phyloP scores from a whole-genome alignment of 2,329 filamentous ascomycete species.

The Fusarium buxicola region DNA sequence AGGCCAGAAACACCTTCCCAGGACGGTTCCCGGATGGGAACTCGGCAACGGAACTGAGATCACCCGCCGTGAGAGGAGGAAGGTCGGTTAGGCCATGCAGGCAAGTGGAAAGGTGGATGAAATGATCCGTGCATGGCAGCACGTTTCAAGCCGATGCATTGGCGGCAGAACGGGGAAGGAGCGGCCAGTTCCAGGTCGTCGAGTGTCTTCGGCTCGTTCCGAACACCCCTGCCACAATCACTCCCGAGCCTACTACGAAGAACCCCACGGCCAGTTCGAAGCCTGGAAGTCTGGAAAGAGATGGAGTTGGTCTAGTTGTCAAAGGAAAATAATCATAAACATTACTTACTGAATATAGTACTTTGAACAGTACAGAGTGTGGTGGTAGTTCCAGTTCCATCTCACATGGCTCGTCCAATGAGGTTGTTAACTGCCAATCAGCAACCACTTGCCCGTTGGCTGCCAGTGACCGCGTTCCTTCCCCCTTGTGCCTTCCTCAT shows the following conservation, averaged over 20 bases:
- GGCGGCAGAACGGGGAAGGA: constrained; percentile 3
- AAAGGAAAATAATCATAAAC: neutral
- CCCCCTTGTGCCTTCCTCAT: constrained; percentile 26
- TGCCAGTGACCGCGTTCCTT: constrained; percentile 21
- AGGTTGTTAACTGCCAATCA: neutral
- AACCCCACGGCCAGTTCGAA: neutral
- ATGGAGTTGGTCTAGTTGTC: neutral
- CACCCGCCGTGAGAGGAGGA: neutral
- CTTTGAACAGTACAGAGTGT: too few relatives aligned
- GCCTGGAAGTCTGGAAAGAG: neutral
- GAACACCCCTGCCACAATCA: neutral
- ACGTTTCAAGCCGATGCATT: constrained; percentile 1
- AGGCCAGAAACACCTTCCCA: neutral
- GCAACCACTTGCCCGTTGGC: neutral
- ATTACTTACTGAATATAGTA: neutral
- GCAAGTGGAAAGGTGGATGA: neutral
- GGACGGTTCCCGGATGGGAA: too few relatives aligned
- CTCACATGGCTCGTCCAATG: neutral
- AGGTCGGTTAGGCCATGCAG: neutral
- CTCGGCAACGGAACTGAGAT: neutral
- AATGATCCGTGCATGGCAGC: neutral
- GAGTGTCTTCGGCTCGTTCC: neutral
- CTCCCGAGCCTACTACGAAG: neutral
- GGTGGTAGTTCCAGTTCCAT: too few relatives aligned
- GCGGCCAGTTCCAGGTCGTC: neutral